phyloP scores from a whole-genome alignment of 495 filamentous ascomycete genomes.

The Hyaloscypha finlandica region DNA sequence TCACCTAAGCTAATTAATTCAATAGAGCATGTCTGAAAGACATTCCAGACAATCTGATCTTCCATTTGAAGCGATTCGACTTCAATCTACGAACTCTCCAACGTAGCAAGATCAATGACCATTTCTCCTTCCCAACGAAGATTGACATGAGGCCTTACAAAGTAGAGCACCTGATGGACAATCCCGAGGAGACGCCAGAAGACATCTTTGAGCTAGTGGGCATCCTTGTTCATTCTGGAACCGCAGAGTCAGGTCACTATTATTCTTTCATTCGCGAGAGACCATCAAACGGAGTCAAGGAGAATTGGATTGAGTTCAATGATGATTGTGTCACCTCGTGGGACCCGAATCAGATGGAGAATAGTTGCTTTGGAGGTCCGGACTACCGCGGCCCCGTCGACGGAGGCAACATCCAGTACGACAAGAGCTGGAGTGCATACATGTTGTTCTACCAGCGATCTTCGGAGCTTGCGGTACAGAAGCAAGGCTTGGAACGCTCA shows the following conservation, averaged over 20 bases:
- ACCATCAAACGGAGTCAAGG: constrained; percentile 50
- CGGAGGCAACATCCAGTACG: constrained; percentile 46
- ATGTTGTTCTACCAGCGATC: constrained; percentile 97
- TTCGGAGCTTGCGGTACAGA: constrained; percentile 57
- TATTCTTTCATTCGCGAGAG: constrained; percentile 92
- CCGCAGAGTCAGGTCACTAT: constrained; percentile 94
- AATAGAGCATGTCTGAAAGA: constrained; percentile 82
- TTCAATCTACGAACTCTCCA: constrained; percentile 84
- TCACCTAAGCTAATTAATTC: not conserved
- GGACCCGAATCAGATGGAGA: constrained; percentile 70
- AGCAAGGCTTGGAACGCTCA: constrained; percentile 38
- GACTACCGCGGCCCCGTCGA: constrained; percentile 52
- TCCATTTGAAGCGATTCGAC: constrained; percentile 95
- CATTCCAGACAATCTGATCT: constrained; percentile 91
- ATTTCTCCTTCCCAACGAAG: constrained; percentile 79
- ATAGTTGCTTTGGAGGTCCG: constrained; percentile 77
- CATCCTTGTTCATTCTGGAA: constrained; percentile 88
- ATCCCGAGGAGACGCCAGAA: constrained; percentile 47
- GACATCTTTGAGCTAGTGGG: constrained; percentile 93
- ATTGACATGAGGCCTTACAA: constrained; percentile 95
- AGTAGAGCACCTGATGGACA: constrained; percentile 77
- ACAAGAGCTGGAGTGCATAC: constrained; percentile 86
- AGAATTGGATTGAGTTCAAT: constrained; percentile 89
- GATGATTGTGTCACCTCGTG: constrained; percentile 79
- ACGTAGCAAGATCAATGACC: constrained; percentile 93